These are phyloP conservation scores for Exophiala viscosa DNA, from an alignment of 2,329 filamentous ascomycete species.

Conservation along the genomic window DNA sequence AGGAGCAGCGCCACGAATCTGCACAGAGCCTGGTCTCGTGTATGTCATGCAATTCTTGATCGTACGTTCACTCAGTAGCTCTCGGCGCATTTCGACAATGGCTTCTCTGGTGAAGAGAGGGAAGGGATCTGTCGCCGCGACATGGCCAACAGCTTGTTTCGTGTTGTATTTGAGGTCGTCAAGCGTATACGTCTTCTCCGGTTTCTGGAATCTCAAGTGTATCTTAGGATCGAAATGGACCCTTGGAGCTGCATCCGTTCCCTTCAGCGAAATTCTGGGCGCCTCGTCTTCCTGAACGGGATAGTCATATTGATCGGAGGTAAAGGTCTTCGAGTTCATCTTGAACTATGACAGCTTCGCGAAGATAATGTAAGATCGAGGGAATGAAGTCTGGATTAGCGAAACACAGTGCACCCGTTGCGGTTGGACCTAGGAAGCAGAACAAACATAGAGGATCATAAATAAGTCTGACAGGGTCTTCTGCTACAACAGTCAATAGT, in stretches of 20 bases:
- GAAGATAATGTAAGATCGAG: too few species aligned
- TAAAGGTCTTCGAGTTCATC: conserved; percentile 2
- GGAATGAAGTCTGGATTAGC: too few species aligned
- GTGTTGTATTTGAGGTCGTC: conserved; percentile 20
- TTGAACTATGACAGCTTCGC: too few species aligned
- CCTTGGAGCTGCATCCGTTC: background rate
- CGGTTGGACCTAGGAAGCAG: too few species aligned
- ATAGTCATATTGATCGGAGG: conserved; percentile 1
- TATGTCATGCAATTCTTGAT: conserved; percentile 53
- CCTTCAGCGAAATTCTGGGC: background rate
- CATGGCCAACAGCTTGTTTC: conserved; percentile 17
- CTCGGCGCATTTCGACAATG: conserved; percentile 55
- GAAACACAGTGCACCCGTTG: too few species aligned
- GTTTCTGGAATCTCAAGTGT: background rate
- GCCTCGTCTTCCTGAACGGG: background rate
- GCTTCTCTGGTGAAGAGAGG: conserved; percentile 58
- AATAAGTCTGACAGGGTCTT: too few species aligned
- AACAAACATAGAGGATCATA: too few species aligned
- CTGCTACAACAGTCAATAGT: too few species aligned
- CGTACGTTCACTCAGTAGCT: conserved; percentile 55
- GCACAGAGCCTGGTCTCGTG: conserved; percentile 50
- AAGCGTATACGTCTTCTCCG: conserved; percentile 8
- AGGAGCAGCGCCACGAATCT: conserved; percentile 51
- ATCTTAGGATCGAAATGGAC: background rate
- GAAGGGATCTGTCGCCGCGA: conserved; percentile 60